Percentiles rank a stretch among this genome's conserved stretches.
Evolutionary conservation across 2,329 filamentous ascomycete genomes (phyloP).

Genomic region (Colletotrichum zoysiae): DNA sequence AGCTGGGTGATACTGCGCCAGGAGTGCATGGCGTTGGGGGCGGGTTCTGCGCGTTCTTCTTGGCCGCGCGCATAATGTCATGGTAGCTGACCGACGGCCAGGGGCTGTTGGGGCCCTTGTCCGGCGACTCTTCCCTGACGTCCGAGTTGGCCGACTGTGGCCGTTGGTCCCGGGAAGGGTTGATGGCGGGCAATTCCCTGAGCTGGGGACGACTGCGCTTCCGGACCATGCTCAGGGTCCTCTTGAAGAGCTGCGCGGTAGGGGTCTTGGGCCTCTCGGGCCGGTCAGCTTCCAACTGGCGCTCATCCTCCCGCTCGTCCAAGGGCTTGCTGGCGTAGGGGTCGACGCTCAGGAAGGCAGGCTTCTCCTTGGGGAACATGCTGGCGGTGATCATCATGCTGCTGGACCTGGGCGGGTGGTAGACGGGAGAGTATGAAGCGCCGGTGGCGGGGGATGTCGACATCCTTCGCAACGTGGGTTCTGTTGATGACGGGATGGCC

Average conservation of each 20-base stretch:
- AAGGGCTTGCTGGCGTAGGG: constrained; percentile 61
- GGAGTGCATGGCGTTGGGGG: constrained; percentile 44
- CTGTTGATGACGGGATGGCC: constrained; percentile 46
- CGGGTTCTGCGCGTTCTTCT: constrained; percentile 53
- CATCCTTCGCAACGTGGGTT: constrained; percentile 49
- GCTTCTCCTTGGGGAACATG: constrained; percentile 53
- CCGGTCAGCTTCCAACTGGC: constrained; percentile 47
- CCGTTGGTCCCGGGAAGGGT: constrained; percentile 50
- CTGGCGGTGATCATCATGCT: constrained; percentile 53
- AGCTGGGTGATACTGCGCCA: constrained; percentile 48
- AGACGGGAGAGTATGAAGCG: constrained; percentile 48
- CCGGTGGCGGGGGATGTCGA: constrained; percentile 52
- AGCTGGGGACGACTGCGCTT: constrained; percentile 67
- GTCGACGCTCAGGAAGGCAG: constrained; percentile 66
- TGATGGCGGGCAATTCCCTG: constrained; percentile 50
- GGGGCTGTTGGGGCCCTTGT: constrained; percentile 45
- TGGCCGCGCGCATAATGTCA: constrained; percentile 60
- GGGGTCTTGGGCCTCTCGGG: constrained; percentile 59
- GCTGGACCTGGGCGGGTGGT: constrained; percentile 57
- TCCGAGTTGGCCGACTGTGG: constrained; percentile 54
- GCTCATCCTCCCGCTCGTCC: constrained; percentile 44
- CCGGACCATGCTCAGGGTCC: constrained; percentile 66
- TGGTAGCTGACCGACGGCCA: constrained; percentile 59
- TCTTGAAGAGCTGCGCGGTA: constrained; percentile 61
- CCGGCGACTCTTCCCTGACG: constrained; percentile 46